Evolutionary conservation across 2,329 filamentous ascomycete species (phyloP), one percentile per base, ranked within the genome.

Genomic region (Achaetomium macrosporum): DNA sequence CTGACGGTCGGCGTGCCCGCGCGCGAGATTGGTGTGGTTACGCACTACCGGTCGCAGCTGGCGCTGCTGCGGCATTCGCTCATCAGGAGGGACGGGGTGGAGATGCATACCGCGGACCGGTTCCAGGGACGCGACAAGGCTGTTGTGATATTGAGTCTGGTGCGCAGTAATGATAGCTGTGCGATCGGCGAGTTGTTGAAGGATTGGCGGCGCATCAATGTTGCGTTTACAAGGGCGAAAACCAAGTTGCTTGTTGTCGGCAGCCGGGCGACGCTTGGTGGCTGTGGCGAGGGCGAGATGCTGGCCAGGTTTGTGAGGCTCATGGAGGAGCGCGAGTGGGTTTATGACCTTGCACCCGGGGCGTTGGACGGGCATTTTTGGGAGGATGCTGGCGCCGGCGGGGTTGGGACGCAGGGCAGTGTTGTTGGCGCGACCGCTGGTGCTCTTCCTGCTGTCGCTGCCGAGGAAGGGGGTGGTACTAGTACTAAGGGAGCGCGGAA

Each of bases 71-170:
- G 88, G 59, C 82, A 91, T 56, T 77, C 77, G 11, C 79, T 96
- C 82, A 31, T 74, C 10, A 9, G 5, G 19, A 15, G 11, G 29
- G 71, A 76, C 0, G 60, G 33, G 0, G 83, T 99, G 1, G 93
- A 99, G 70, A 90, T 97, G 79, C 90, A 99, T 69, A 97, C 93
- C 0, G 91, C 93, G 3, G 93, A 99, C 70, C 90, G 92, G 42
- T 99, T 96, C 69, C 93, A 99, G 68, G 93, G 93, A 7, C 82
- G 93, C 10, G 93, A 99, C 71, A 99, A 99, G 67, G 90, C 96
- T 65, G 85, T 95, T 2, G 81, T 97, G 0, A 82, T 99, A 13
- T 78, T 99, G 9, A 89, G 83, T 51, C 84, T 95, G 30, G 93
- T 97, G 13, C 82, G 93, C 30, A 92, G 84, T 66, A 99, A 99